Percentiles rank a stretch among this genome's conserved stretches.
These are phyloP conservation scores for Elymus sibiricus DNA, from an alignment of 176 grass and related monocot species.

Conservation along the genomic window DNA sequence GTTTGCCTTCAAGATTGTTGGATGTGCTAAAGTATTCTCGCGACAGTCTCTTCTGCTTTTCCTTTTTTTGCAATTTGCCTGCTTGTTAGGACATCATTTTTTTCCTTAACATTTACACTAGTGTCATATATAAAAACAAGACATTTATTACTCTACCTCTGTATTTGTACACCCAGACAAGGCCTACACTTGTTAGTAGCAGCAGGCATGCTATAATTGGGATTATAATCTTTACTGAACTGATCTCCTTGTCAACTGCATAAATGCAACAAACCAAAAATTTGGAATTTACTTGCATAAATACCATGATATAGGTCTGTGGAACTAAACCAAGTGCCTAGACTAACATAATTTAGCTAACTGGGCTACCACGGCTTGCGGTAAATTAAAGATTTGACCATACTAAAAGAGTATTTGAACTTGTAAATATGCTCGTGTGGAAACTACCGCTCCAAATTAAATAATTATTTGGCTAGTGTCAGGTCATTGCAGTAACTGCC, in stretches of 20 bases:
- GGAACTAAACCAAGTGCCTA: not conserved
- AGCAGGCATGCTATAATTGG: not conserved
- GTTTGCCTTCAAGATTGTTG: not conserved
- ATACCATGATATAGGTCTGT: not conserved
- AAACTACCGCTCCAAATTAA: no score
- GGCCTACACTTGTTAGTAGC: not conserved
- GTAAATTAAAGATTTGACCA: not conserved
- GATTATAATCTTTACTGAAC: slow-evolving; percentile 1
- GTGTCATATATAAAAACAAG: no score
- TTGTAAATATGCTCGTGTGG: no score
- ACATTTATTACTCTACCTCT: not conserved
- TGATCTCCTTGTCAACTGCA: not conserved
- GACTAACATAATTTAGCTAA: not conserved
- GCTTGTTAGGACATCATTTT: not conserved
- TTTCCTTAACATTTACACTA: not conserved
- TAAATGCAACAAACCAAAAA: not conserved
- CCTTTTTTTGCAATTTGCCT: slow-evolving; percentile 16
- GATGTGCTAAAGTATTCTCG: not conserved
- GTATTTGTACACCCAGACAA: not conserved
- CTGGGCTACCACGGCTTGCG: not conserved
- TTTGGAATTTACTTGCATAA: not conserved
- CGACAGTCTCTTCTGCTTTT: not conserved
- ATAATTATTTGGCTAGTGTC: not conserved
- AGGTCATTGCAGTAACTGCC: not conserved
- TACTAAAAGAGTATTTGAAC: no score